Evolutionary conservation across 257 asterid species (phyloP).

Genomic region (Prunella vulgaris): DNA sequence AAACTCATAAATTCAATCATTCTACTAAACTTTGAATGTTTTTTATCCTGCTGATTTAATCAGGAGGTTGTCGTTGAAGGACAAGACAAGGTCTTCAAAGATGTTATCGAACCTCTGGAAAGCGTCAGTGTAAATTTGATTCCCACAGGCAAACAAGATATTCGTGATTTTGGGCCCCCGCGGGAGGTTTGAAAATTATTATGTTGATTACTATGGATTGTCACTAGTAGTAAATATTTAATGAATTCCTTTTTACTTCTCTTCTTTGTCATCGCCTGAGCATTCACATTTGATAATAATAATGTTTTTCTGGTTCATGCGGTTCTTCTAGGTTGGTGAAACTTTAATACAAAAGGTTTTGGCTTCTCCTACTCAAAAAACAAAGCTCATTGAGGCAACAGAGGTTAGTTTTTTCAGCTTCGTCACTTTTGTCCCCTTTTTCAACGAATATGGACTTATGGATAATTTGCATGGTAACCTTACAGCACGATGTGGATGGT

Average conservation of each 20-base stretch:
- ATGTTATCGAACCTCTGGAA: slow-evolving; percentile 93
- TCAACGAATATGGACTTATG: not conserved
- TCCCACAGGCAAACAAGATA: slow-evolving; percentile 73
- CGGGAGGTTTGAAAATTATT: slow-evolving; percentile 51
- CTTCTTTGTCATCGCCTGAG: too few relatives aligned
- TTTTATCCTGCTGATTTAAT: slow-evolving; percentile 11
- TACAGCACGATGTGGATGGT: slow-evolving; percentile 74
- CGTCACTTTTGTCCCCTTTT: not conserved
- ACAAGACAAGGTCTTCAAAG: slow-evolving; percentile 95
- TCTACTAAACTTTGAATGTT: slow-evolving; percentile 1
- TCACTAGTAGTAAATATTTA: not conserved
- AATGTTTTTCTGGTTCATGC: not conserved
- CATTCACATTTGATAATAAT: not conserved
- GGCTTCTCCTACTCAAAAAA: slow-evolving; percentile 78
- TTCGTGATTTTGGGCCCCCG: slow-evolving; percentile 86
- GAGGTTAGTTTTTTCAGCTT: slow-evolving; percentile 41
- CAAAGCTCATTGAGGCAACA: slow-evolving; percentile 78
- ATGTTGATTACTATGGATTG: not conserved
- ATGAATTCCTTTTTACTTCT: not conserved
- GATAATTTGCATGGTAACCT: slow-evolving; percentile 12
- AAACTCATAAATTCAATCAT: not conserved
- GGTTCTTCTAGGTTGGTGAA: slow-evolving; percentile 65
- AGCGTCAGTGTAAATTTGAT: slow-evolving; percentile 76
- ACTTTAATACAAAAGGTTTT: slow-evolving; percentile 63
- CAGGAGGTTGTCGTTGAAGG: slow-evolving; percentile 91